A percentile compares a stretch with the other conserved stretches of the same genome.
These are phyloP conservation scores for Trypanosoma theileri DNA, from an alignment of 208 protist species.

Conservation along the genomic window DNA sequence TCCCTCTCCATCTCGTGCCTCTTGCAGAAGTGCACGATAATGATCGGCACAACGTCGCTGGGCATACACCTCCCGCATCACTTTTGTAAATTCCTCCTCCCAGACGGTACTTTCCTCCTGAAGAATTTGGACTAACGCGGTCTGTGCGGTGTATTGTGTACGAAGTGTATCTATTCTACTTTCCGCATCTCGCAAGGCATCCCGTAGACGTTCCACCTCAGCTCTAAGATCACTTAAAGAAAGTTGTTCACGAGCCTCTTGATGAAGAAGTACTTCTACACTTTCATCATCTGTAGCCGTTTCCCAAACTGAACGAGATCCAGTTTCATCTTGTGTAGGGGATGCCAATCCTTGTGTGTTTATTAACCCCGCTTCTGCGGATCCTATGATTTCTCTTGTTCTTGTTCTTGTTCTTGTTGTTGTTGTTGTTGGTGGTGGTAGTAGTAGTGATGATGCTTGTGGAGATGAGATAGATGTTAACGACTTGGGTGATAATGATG, in stretches of 20 bases:
- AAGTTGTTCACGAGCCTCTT: conserved; percentile 40
- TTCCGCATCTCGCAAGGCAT: conserved; percentile 38
- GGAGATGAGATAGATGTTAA: no score
- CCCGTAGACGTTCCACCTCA: conserved; percentile 46
- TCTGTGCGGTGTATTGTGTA: conserved; percentile 47
- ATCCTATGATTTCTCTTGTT: neutral
- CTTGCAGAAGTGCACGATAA: conserved; percentile 25
- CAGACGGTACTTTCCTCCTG: conserved; percentile 68
- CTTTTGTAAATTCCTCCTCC: conserved; percentile 53
- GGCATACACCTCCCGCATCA: conserved; percentile 34
- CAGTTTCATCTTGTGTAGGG: neutral
- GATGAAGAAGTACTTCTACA: conserved; percentile 42
- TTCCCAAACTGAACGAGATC: neutral
- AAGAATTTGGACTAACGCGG: conserved; percentile 26
- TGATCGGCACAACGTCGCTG: conserved; percentile 35
- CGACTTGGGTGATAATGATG: no score
- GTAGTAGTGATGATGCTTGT: no score
- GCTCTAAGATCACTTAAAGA: conserved; percentile 36
- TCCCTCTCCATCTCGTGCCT: conserved; percentile 36
- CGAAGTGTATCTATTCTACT: conserved; percentile 41
- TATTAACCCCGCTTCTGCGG: neutral
- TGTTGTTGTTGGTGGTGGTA: no score
- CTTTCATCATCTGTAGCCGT: neutral
- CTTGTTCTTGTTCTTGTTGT: neutral
- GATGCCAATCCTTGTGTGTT: neutral